A percentile compares a stretch with the other conserved stretches of the same genome.
Evolutionary conservation across 257 asterid species (phyloP).

Genomic region (Cordia subcordata): DNA sequence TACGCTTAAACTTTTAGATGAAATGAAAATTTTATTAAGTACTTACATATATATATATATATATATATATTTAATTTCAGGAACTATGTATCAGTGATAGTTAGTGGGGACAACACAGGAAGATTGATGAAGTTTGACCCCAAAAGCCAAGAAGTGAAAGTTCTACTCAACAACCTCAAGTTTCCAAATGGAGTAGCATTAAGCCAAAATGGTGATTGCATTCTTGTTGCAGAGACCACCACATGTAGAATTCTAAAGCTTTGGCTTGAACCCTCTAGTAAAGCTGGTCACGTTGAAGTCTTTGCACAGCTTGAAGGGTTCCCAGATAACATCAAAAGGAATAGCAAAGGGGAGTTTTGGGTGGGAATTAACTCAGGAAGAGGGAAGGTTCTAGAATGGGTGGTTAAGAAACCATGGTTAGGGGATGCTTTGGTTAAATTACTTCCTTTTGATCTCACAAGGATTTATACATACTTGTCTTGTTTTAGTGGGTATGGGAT

Average conservation of each 20-base stretch:
- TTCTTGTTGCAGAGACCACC: constrained; percentile 61
- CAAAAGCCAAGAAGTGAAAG: constrained; percentile 22
- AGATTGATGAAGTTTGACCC: constrained; percentile 58
- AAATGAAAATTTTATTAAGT: too few relatives aligned
- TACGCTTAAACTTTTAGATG: too few relatives aligned
- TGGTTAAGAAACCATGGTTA: constrained; percentile 44
- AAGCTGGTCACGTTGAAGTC: constrained; percentile 27
- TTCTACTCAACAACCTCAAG: constrained; percentile 39
- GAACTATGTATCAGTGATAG: constrained; percentile 31
- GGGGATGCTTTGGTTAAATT: constrained; percentile 26
- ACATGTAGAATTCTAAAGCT: constrained; percentile 42
- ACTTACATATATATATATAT: too few relatives aligned
- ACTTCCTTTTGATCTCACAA: constrained; percentile 41
- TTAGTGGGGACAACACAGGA: constrained; percentile 56
- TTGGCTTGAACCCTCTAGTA: constrained; percentile 47
- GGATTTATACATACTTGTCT: constrained; percentile 18
- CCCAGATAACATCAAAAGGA: constrained; percentile 69
- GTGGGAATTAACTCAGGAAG: constrained; percentile 52
- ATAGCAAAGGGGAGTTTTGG: constrained; percentile 60
- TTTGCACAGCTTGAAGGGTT: constrained; percentile 31
- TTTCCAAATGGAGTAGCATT: constrained; percentile 83
- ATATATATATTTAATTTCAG: constrained; percentile 21
- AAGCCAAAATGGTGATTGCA: constrained; percentile 43
- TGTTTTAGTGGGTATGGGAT: constrained; percentile 30
- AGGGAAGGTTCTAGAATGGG: constrained; percentile 33